These are phyloP conservation scores for Kickxella alabastrina DNA, from an alignment of 192 early-diverging fungal species.

Conservation along the genomic window DNA sequence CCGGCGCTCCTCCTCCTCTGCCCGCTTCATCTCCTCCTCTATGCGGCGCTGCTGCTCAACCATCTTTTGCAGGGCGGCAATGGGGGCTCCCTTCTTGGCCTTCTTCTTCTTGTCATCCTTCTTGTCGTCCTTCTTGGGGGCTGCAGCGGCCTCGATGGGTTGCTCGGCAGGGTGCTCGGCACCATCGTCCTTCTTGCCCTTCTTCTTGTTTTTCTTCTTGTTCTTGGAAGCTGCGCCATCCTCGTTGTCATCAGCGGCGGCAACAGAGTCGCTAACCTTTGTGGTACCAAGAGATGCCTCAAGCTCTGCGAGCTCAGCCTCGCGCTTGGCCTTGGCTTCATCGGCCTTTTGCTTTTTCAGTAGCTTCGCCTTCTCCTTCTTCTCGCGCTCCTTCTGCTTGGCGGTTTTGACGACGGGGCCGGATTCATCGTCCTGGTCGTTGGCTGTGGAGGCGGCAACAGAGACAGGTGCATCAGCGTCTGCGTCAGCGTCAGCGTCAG, in stretches of 20 bases:
- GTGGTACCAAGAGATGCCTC: constrained; percentile 20
- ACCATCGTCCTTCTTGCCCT: constrained; percentile 39
- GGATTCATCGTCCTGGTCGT: constrained; percentile 44
- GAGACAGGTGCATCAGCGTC: constrained; percentile 13
- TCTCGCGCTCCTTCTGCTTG: constrained; percentile 54
- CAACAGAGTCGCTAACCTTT: constrained; percentile 19
- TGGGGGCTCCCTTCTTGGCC: constrained; percentile 27
- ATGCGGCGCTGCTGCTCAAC: constrained; percentile 58
- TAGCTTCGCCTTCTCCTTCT: constrained; percentile 46
- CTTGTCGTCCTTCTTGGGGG: constrained; percentile 32
- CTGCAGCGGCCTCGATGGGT: constrained; percentile 13
- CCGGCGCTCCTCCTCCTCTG: constrained; percentile 73
- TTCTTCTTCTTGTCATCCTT: constrained; percentile 36
- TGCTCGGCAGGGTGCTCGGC: constrained; percentile 23
- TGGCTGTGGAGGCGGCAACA: constrained; percentile 9
- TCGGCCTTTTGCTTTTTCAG: constrained; percentile 43
- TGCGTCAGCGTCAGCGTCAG: constrained; percentile 30
- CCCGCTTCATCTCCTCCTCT: constrained; percentile 68
- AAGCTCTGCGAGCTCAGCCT: constrained; percentile 29
- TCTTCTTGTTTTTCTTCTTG: constrained; percentile 57
- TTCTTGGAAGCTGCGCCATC: constrained; percentile 26
- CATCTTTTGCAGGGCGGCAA: constrained; percentile 50
- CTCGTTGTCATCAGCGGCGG: too few relatives aligned
- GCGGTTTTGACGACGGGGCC: constrained; percentile 52
- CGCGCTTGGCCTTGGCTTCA: constrained; percentile 43